These are phyloP conservation scores for Magnaporthiopsis incrustans DNA, from an alignment of 2,329 filamentous ascomycete species.

Conservation along the genomic window DNA sequence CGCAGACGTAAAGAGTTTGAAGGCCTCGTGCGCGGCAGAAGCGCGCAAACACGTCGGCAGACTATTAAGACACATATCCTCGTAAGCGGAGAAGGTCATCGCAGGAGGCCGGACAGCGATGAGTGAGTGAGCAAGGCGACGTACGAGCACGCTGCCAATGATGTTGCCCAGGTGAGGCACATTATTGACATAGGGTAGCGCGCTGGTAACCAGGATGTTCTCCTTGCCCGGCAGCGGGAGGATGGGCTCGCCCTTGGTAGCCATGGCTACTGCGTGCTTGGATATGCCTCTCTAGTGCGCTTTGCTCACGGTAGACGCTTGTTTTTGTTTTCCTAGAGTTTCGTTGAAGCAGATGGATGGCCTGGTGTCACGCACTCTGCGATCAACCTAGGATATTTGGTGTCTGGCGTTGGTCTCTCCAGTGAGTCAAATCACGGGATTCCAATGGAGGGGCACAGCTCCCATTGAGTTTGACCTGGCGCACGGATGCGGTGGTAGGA, in stretches of 20 bases:
- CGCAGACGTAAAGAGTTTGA: slow-evolving; percentile 79
- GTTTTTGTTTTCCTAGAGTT: neutral
- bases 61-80: slow-evolving; percentile 22
- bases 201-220: slow-evolving; percentile 84
- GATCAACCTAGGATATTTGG: neutral
- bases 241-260: slow-evolving; percentile 3
- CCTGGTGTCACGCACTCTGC: neutral
- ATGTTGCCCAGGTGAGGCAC: slow-evolving; percentile 83
- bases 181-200: slow-evolving; percentile 46
- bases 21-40: slow-evolving; percentile 74
- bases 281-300: neutral
- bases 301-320: neutral
- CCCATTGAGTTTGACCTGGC: neutral
- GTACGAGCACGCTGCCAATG: slow-evolving; percentile 66
- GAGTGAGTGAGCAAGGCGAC: neutral
- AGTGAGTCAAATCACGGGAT: neutral
- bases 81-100: neutral
- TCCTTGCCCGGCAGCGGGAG: slow-evolving; percentile 19
- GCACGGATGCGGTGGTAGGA: neutral
- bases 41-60: slow-evolving; percentile 76
- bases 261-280: slow-evolving; percentile 1
- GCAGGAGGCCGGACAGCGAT: neutral
- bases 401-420: neutral
- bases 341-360: neutral
- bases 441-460: neutral